Evolutionary conservation across 805 yeast species (phyloP), one percentile per base, ranked within the genome.

Genomic region (Helenozyma rhizophorensis): DNA sequence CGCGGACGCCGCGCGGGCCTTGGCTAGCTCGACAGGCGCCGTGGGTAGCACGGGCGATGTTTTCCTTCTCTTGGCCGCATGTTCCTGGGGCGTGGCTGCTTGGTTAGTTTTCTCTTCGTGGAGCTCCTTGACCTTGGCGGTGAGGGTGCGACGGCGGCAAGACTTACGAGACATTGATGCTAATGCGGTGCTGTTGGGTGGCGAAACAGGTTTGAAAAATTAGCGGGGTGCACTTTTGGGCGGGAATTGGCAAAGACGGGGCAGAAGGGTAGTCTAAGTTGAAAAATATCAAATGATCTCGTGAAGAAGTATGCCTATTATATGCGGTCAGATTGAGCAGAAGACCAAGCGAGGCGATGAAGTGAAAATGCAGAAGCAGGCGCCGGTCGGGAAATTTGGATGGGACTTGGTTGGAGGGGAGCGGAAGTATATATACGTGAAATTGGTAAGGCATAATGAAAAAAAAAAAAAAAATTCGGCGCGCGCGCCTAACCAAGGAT

Each of bases 111-210:
- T 32, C 27, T 18, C 28, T 11, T 25, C 28, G 16, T 28, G 18
- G 10, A 17, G 14, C 29, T 25, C 41, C 37, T 30, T 38, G 28
- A 40, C 56, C 37, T 52, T 51, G 17, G 39, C 37, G 19, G 56
- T 47, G 30, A 42, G 34, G 32, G 52, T 47, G 27, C 57, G 51
- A 27, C 45, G 42, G 37, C 60, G 58, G 38, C 39, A 38, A 45
- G 63, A 58, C 63, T 56, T 56, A 53, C 63, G 62, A 40, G 52
- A n/a, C n/a, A n/a, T n/a, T n/a, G n/a, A n/a, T n/a, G n/a, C n/a
- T n/a, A n/a, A n/a, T n/a, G n/a, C n/a, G n/a, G n/a, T n/a, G n/a
- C n/a, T n/a, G n/a, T n/a, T n/a, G n/a, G n/a, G n/a, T n/a, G n/a
- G n/a, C n/a, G n/a, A n/a, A n/a, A n/a, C n/a, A n/a, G n/a, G n/a